phyloP scores from a whole-genome alignment of 176 grass and related monocot genomes.

The Phyllostachys edulis region DNA sequence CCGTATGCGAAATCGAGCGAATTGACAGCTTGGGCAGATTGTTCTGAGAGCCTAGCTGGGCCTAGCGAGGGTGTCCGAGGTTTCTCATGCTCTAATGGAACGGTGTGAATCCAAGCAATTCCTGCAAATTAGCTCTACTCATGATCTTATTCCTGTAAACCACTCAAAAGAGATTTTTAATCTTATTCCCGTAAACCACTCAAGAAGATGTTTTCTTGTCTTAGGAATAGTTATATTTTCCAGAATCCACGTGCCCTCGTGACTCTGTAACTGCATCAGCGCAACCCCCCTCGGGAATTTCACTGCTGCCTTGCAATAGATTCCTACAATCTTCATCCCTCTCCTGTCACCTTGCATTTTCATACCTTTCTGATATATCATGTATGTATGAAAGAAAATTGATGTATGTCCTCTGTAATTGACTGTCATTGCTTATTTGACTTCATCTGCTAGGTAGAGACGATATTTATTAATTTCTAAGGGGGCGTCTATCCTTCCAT shows the following conservation, averaged over 20 bases:
- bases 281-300: background rate
- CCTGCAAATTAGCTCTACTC: background rate
- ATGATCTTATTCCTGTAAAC: background rate
- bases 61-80: background rate
- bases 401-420: background rate
- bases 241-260: background rate
- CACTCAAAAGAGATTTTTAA: too few species aligned
- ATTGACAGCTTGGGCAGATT: background rate
- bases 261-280: background rate
- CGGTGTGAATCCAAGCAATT: background rate
- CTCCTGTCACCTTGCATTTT: background rate
- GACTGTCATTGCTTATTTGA: background rate
- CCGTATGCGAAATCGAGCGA: background rate
- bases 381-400: background rate
- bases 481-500: background rate
- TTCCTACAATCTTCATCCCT: background rate
- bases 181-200: background rate
- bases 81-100: background rate
- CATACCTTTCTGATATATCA: background rate
- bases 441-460: background rate
- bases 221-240: background rate
- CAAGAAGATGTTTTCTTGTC: background rate
- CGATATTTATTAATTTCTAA: background rate
- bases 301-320: background rate
- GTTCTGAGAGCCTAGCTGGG: background rate